These are phyloP conservation scores for Leccinum variicolor DNA, from an alignment of 768 basidiomycete species.

Conservation along the genomic window DNA sequence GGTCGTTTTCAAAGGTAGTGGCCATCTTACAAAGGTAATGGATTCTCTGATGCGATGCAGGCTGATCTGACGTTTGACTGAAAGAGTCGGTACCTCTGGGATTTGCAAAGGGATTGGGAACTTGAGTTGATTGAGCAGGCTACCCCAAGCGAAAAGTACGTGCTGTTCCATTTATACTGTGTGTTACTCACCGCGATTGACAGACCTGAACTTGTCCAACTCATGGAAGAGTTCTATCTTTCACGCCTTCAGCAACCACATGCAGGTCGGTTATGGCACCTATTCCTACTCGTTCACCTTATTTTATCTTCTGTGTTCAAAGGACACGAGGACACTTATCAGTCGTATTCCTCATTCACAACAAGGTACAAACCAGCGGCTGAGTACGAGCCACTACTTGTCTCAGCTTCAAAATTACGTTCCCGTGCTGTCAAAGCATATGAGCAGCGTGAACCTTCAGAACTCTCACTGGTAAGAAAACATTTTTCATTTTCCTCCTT, in stretches of 20 bases:
- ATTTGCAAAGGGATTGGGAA: slow-evolving; percentile 72
- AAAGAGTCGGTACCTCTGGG: slow-evolving; percentile 74
- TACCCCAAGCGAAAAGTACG: slow-evolving; percentile 45
- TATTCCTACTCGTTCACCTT: background rate
- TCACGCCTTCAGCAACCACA: slow-evolving; percentile 74
- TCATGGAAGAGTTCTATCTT: slow-evolving; percentile 59
- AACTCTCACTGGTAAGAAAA: slow-evolving; percentile 53
- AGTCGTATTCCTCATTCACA: slow-evolving; percentile 87
- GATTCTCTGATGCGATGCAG: slow-evolving; percentile 6
- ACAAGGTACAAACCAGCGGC: slow-evolving; percentile 67
- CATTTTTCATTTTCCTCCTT: background rate
- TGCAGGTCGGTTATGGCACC: slow-evolving; percentile 45
- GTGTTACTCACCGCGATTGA: background rate
- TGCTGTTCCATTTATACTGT: background rate
- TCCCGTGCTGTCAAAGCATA: slow-evolving; percentile 56
- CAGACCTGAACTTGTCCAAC: slow-evolving; percentile 44
- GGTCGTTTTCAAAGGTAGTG: slow-evolving; percentile 53
- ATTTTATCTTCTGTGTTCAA: slow-evolving; percentile 2
- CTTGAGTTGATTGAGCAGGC: slow-evolving; percentile 55
- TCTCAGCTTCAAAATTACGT: slow-evolving; percentile 73
- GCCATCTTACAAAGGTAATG: slow-evolving; percentile 62
- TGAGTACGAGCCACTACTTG: slow-evolving; percentile 76
- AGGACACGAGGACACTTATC: slow-evolving; percentile 81
- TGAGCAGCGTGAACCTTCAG: slow-evolving; percentile 61
- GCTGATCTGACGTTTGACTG: slow-evolving; percentile 11